Base-by-base conservation (phyloP, 2,329 filamentous ascomycete genomes). In the Dryadomyces quercivorus region DNA sequence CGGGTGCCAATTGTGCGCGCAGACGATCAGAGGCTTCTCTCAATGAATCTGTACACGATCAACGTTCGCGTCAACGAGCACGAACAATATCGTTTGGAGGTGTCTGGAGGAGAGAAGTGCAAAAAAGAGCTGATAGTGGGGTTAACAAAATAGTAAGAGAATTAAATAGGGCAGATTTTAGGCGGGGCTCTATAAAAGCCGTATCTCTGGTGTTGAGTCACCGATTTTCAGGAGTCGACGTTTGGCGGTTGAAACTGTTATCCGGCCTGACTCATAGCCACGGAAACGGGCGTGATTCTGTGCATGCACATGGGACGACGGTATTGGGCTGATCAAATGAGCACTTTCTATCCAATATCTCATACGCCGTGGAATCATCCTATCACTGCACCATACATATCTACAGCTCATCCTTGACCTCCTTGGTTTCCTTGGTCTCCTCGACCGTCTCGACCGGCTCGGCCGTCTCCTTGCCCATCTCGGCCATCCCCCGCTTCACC, bases 401-500 rank as follows among this genome's bases (percentile, higher is more conserved):
- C 36, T 44, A 53, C 34, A 50, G 22, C 38, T 54, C 18, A 36
- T 15, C 22, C 40, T 22, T 42, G 3, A 1, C 9, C 18, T n/a
- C 13, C 22, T 48, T 13, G 21, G 4, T 10, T 15, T 3, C 9
- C 36, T 40, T 15, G 36, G 36, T 10, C 36, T 22, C 20, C 22
- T 8, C 18, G 7, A 22, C 31, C 9, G 20, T 18, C 26, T 74
- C 69, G 60, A 64, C 69, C 18, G 52, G 62, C 9, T 62, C 57
- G 15, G 10, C 13, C 31, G n/a, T 45, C 54, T 67, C 66, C 61
- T 66, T 69, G 2, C 64, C 69, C 65, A 69, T 69, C 51, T 66
- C 67, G 26, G 58, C 56, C 63, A 69, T 59, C 1, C 71, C 72
- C 54, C 62, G 65, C 62, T 66, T 66, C 8, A 85, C 83, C 70